Evolutionary conservation across 208 protist genomes (phyloP), one percentile per base, ranked within the genome.

Genomic region (Crithidia bombi): DNA sequence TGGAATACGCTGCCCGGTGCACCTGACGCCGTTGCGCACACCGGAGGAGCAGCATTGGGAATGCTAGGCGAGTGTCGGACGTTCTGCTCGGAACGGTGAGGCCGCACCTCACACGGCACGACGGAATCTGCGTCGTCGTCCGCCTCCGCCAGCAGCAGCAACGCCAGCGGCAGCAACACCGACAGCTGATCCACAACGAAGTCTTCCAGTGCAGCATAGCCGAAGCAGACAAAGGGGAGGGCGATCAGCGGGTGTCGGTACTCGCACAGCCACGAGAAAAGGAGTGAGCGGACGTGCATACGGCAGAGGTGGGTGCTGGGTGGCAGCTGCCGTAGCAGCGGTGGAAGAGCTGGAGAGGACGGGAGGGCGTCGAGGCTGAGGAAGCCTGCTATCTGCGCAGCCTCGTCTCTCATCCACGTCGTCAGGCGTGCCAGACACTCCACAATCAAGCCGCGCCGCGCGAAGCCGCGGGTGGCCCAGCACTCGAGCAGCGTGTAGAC

Each of bases 401-500:
- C 47, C 9, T 63, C 65, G 10, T 43, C 55, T n/a, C 49, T n/a
- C 2, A 47, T 56, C 46, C 66, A 71, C 4, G 50, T 39, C 0
- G 79, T 76, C 38, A 94, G 79, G 10, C 79, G 70, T 33, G 73
- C 44, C 55, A 94, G 61, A 50, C 82, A 92, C 65, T 92, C 78
- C 39, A 83, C 41, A 41, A 92, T 32, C 21, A 87, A 72, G 11
- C 51, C 43, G 17, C 68, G 81, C 33, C 83, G 80, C 9, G 58
- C 58, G 68, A 92, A 94, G 12, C 79, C 82, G 12, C 74, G 86
- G 23, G 74, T 92, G 9, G 89, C 78, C 85, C 83, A 91, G 69
- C 80, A 91, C 65, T 94, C 89, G 2, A 94, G 73, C 35, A 92
- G 73, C n/a, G 82, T 86, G 67, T 83, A 89, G 25, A 92, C 47